phyloP scores from a whole-genome alignment of 192 early-diverging fungal genomes.

The Anaeromyces robustus region DNA sequence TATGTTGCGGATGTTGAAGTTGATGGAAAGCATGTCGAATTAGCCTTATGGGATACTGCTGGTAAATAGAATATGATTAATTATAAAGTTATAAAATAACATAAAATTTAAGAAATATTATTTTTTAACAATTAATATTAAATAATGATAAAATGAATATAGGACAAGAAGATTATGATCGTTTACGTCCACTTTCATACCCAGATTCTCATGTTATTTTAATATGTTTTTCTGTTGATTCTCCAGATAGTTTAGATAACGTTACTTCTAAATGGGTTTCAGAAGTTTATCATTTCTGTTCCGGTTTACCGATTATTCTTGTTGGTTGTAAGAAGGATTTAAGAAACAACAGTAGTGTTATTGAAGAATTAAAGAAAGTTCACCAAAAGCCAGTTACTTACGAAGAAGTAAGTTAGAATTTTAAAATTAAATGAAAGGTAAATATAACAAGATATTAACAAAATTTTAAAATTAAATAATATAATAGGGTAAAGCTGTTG shows the following conservation, averaged over 20 bases:
- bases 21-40: constrained; percentile 65
- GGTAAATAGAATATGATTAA: constrained; percentile 4
- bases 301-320: constrained; percentile 66
- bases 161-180: constrained; percentile 92
- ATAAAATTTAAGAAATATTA: neutral
- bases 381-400: constrained; percentile 56
- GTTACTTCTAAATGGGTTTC: constrained; percentile 70
- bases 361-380: constrained; percentile 58
- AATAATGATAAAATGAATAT: neutral
- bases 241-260: constrained; percentile 67
- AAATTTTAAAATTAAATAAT: neutral
- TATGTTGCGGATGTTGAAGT: constrained; percentile 77
- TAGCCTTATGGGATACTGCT: constrained; percentile 95
- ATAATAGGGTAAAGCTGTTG: constrained; percentile 51
- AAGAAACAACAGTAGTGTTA: constrained; percentile 59
- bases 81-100: neutral
- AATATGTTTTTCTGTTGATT: constrained; percentile 82
- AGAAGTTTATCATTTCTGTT: constrained; percentile 75
- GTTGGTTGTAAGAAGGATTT: constrained; percentile 84
- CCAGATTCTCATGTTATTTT: constrained; percentile 84
- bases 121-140: neutral
- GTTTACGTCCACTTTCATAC: constrained; percentile 79
- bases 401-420: constrained; percentile 44
- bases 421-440: neutral
- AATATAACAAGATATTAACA: neutral